Conservation (phyloP, 176 grass and related monocot genomes). For the Olyra latifolia region DNA sequence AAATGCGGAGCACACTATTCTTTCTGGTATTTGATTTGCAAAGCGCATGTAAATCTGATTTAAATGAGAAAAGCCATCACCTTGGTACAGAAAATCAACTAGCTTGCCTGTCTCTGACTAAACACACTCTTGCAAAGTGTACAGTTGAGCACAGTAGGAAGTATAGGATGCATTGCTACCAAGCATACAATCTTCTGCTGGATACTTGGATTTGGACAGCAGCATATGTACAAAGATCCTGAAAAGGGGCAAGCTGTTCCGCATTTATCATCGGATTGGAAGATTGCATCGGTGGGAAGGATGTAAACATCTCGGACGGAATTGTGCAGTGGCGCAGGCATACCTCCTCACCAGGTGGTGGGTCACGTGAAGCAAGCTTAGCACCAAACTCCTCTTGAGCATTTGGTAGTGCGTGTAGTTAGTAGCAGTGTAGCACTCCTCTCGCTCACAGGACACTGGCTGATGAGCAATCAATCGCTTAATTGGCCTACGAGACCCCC, state of each 20-base stretch:
- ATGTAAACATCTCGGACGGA: constrained; percentile 15
- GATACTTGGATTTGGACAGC: constrained; percentile 1
- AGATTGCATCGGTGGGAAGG: not conserved
- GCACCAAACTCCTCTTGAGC: constrained; percentile 16
- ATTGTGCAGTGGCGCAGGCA: not conserved
- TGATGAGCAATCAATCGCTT: constrained; percentile 30
- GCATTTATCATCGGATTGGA: not conserved
- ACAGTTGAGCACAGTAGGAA: not conserved
- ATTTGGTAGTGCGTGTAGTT: not conserved
- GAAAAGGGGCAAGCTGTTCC: not conserved
- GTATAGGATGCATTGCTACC: not conserved
- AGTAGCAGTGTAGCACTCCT: not conserved
- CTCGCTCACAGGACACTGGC: not conserved
- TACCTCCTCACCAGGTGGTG: not conserved
- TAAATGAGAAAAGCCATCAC: not conserved
- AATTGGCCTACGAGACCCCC: not conserved
- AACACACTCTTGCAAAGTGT: not conserved
- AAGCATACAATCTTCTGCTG: not conserved
- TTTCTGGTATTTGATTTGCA: not conserved
- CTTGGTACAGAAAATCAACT: not conserved
- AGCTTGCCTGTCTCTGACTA: not conserved
- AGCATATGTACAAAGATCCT: not conserved
- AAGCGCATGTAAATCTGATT: not conserved
- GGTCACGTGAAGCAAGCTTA: constrained; percentile 23
- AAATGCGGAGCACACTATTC: constrained; percentile 10